Evolutionary conservation across 2,329 filamentous ascomycete species (phyloP).

Genomic region (Curvularia spicifera): DNA sequence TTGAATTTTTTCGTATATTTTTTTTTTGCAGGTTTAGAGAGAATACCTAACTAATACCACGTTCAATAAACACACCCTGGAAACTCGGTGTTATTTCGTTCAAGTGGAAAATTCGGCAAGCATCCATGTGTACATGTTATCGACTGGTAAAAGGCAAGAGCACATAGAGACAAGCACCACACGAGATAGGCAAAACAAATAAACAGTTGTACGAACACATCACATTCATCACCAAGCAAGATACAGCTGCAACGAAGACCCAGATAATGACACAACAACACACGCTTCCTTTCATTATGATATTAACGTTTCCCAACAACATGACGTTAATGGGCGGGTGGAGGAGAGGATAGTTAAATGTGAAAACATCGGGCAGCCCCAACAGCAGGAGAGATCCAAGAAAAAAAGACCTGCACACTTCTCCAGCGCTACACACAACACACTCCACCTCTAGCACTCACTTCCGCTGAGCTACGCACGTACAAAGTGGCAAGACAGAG

Average conservation of each 20-base stretch:
- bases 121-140: not conserved
- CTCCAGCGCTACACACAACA: not conserved
- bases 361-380: not conserved
- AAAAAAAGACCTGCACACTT: constrained; percentile 2
- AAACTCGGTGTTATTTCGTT: no score
- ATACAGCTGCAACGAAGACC: not conserved
- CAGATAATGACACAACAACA: constrained; percentile 6
- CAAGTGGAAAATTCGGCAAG: no score
- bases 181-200: not conserved
- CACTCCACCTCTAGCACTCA: not conserved
- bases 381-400: not conserved
- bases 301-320: constrained; percentile 15
- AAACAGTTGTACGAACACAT: not conserved
- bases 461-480: constrained; percentile 1
- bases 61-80: no score
- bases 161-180: not conserved
- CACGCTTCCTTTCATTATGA: constrained; percentile 17
- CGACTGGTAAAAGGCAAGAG: not conserved
- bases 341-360: constrained; percentile 1
- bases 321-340: constrained; percentile 7
- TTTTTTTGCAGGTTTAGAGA: no score
- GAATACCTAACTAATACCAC: no score
- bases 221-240: not conserved
- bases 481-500: not conserved
- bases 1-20: not conserved